A percentile compares a stretch with the other conserved stretches of the same genome.
phyloP scores from a whole-genome alignment of 2,329 filamentous ascomycete genomes.

The Metarhizium album region DNA sequence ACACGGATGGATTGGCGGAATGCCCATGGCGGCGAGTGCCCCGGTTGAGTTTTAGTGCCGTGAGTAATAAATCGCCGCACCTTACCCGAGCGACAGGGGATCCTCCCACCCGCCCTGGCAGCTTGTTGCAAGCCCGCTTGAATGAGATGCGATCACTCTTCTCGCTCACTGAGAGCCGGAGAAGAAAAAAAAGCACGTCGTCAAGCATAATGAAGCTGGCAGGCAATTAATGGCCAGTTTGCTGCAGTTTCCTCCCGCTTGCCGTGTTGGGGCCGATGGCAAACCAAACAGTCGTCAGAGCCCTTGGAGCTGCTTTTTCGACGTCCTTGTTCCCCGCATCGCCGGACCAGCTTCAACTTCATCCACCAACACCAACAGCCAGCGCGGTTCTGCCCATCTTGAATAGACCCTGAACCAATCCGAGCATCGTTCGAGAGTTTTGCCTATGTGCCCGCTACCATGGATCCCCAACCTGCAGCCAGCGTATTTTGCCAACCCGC shows the following conservation, averaged over 20 bases:
- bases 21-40: slow-evolving; percentile 18
- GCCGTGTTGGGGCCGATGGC: background rate
- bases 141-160: background rate
- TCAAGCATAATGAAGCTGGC: background rate
- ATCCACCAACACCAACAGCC: background rate
- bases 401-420: background rate
- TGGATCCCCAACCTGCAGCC: background rate
- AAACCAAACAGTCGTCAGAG: background rate
- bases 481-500: background rate
- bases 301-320: background rate
- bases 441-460: background rate
- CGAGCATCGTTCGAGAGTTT: background rate
- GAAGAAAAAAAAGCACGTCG: background rate
- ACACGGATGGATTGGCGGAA: slow-evolving; percentile 22
- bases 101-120: background rate
- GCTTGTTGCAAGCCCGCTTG: background rate
- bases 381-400: background rate
- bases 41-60: slow-evolving; percentile 29
- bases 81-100: slow-evolving; percentile 23
- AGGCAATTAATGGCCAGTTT: background rate
- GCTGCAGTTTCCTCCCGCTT: slow-evolving; percentile 1
- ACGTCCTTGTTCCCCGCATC: background rate
- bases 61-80: slow-evolving; percentile 26
- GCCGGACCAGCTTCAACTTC: background rate
- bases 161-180: background rate